A percentile compares a stretch with the other conserved stretches of the same genome.
Evolutionary conservation across 768 basidiomycete genomes (phyloP).

Genomic region (Cytidiella melzeri): DNA sequence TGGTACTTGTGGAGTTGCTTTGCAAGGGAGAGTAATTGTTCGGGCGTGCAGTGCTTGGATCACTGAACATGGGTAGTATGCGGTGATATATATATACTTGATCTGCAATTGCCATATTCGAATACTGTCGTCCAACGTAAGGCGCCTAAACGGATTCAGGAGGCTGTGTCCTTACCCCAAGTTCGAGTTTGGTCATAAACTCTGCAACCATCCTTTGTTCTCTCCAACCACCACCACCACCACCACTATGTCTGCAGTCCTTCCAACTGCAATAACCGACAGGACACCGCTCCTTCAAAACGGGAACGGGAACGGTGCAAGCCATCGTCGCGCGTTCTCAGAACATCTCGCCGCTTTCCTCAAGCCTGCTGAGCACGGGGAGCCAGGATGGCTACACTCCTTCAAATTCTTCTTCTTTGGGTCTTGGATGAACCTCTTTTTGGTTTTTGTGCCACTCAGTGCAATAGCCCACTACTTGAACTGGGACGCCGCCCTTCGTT

Average conservation of each 20-base stretch:
- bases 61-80: no score
- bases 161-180: no score
- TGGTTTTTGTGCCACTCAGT: slow-evolving; percentile 76
- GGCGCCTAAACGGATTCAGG: no score
- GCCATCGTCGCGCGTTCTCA: slow-evolving; percentile 21
- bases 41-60: no score
- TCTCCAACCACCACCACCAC: slow-evolving; percentile 2
- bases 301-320: slow-evolving; percentile 24
- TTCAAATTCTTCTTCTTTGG: slow-evolving; percentile 55
- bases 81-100: no score
- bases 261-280: slow-evolving; percentile 31
- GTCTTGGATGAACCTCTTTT: slow-evolving; percentile 69
- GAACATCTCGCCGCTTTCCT: slow-evolving; percentile 35
- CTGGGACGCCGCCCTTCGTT: slow-evolving; percentile 76
- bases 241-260: slow-evolving; percentile 28
- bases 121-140: no score
- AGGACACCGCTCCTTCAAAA: slow-evolving; percentile 43
- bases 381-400: slow-evolving; percentile 56
- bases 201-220: slow-evolving; percentile 3
- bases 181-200: no score
- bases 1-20: no score
- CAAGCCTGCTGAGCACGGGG: slow-evolving; percentile 43
- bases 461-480: slow-evolving; percentile 53
- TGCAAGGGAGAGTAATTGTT: no score
- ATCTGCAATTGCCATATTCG: no score